Conservation (phyloP, 2,329 filamentous ascomycete genomes). For the Geosmithia morbida region DNA sequence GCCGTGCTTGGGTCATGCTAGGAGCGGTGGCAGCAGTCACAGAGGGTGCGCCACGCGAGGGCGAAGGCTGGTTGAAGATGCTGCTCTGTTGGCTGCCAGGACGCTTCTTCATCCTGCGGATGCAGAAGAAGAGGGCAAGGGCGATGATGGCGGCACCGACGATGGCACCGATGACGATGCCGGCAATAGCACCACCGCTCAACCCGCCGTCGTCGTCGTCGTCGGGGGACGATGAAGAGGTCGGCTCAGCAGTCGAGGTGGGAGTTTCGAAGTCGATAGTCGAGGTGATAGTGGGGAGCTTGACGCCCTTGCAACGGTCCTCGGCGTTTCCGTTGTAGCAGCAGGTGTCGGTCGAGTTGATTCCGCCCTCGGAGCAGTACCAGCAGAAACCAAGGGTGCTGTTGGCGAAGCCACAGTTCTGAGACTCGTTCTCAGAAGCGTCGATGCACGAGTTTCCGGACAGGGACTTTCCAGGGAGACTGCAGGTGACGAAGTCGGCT, state of each 20-base stretch:
- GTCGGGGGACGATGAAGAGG: slow-evolving; percentile 8
- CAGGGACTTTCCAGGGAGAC: slow-evolving; percentile 67
- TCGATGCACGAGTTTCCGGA: slow-evolving; percentile 58
- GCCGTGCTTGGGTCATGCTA: slow-evolving; percentile 18
- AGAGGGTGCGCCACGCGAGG: slow-evolving; percentile 19
- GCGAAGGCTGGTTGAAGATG: slow-evolving; percentile 83
- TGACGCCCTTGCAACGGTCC: slow-evolving; percentile 58
- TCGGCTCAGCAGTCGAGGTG: slow-evolving; percentile 22
- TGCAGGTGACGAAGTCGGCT: slow-evolving; percentile 84
- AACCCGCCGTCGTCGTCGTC: slow-evolving; percentile 28
- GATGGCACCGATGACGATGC: slow-evolving; percentile 73
- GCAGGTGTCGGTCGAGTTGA: slow-evolving; percentile 90
- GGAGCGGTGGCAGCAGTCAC: slow-evolving; percentile 32
- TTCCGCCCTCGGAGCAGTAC: slow-evolving; percentile 70
- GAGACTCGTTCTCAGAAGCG: slow-evolving; percentile 65
- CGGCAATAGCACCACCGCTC: slow-evolving; percentile 79
- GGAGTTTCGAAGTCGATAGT: slow-evolving; percentile 45
- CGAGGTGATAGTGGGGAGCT: slow-evolving; percentile 60
- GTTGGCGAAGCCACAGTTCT: slow-evolving; percentile 73
- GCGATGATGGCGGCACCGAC: slow-evolving; percentile 56
- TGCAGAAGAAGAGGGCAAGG: slow-evolving; percentile 53
- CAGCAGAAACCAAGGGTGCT: slow-evolving; percentile 66
- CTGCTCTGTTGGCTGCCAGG: slow-evolving; percentile 50
- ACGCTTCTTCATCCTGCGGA: slow-evolving; percentile 33
- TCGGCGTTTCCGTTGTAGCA: slow-evolving; percentile 74